A percentile compares a stretch with the other conserved stretches of the same genome.
These are phyloP conservation scores for Excoecaria cochinchinensis DNA, from an alignment of 345 rosid genomes.

Conservation along the genomic window DNA sequence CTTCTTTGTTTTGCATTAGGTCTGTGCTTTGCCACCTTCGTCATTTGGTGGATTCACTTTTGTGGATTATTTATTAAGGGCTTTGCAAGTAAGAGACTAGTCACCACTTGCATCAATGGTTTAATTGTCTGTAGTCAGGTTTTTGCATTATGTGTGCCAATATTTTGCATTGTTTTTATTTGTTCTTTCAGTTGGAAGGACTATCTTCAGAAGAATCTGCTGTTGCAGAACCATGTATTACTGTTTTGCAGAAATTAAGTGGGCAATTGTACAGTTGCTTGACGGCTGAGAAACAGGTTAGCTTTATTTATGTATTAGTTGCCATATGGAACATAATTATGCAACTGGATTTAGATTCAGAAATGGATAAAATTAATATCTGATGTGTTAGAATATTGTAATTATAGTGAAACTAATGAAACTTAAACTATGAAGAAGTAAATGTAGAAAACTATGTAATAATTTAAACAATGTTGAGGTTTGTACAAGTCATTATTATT, in stretches of 20 bases:
- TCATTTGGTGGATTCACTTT: constrained; percentile 31
- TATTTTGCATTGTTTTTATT: constrained; percentile 18
- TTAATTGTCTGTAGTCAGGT: not conserved
- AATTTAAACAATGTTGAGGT: not conserved
- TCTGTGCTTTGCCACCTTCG: constrained; percentile 47
- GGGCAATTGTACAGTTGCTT: constrained; percentile 45
- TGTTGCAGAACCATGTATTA: constrained; percentile 54
- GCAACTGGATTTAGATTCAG: not conserved
- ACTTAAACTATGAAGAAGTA: not conserved
- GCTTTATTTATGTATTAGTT: constrained; percentile 15
- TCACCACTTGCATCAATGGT: constrained; percentile 13
- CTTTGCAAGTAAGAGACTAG: constrained; percentile 60
- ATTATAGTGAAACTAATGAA: not conserved
- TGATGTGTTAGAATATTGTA: not conserved
- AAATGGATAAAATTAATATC: not conserved
- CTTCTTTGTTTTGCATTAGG: constrained; percentile 44
- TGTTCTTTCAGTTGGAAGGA: constrained; percentile 56
- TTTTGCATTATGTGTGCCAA: not conserved
- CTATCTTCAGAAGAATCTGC: constrained; percentile 52
- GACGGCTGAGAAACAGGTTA: constrained; percentile 69
- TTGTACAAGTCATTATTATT: not conserved
- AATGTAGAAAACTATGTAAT: not conserved
- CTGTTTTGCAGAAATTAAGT: constrained; percentile 63
- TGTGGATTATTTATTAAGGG: constrained; percentile 53
- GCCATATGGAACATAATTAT: not conserved